Evolutionary conservation across 2,329 filamentous ascomycete genomes (phyloP), one percentile per base, ranked within the genome.

Genomic region (Geosmithia putterillii): DNA sequence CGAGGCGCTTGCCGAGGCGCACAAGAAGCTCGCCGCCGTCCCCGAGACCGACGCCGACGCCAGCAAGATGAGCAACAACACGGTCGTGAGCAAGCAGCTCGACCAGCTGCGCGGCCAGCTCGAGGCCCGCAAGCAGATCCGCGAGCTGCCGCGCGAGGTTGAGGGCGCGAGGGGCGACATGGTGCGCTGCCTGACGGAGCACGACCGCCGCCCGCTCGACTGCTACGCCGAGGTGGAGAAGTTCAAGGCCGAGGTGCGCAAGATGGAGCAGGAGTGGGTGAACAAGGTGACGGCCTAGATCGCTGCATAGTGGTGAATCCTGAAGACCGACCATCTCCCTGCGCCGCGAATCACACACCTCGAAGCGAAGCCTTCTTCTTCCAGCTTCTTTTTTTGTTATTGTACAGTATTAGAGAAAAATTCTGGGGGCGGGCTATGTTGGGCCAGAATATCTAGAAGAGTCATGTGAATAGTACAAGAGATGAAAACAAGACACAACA

Each of bases 151-250:
- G 52, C 77, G 81, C 48, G 67, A 67, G 42, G 79, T 95, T 41
- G 80, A 86, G 63, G 74, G 71, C 58, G 86, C 88, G 18, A 83
- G 87, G 62, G 70, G 76, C 52, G 78, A 81, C 46, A 79, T 95
- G 44, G 77, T 92, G 49, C 74, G 76, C 54, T 96, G 90, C 61
- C 69, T 96, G 69, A 72, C 84, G 48, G 73, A 82, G 56, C 82
- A 95, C 62, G 89, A 95, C 64, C 74, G 87, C 50, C 76, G 87
- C 61, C 89, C 90, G 59, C 69, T 95, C 58, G 86, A 95, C 69
- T 96, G 90, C 74, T 95, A 86, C 84, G 75, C 81, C 64, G 88
- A 95, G 74, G 87, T 95, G 20, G 83, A 94, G 67, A 72, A 71
- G 18, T 96, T 96, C 64, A 94, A 89, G 76, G 74, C 76, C 54